phyloP scores from a whole-genome alignment of 768 basidiomycete genomes.

The Peribolospora baueri region DNA sequence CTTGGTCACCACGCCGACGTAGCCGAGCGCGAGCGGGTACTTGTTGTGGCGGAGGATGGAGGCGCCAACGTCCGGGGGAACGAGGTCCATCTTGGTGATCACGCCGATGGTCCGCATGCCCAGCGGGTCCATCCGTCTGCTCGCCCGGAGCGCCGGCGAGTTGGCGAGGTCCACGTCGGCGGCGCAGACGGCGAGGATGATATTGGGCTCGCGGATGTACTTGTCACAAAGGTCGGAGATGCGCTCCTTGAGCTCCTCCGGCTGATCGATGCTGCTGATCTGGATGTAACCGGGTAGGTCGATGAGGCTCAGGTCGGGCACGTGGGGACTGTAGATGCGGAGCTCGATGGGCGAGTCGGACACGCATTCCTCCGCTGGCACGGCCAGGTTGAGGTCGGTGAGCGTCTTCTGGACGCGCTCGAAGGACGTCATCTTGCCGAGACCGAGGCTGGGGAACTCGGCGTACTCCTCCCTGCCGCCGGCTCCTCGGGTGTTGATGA shows the following conservation, averaged over 20 bases:
- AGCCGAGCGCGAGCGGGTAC: slow-evolving; percentile 91
- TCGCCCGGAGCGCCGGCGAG: slow-evolving; percentile 80
- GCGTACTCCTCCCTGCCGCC: slow-evolving; percentile 34
- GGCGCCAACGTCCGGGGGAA: slow-evolving; percentile 60
- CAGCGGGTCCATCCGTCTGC: slow-evolving; percentile 77
- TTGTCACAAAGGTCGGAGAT: slow-evolving; percentile 71
- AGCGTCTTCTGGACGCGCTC: slow-evolving; percentile 73
- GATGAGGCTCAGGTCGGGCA: slow-evolving; percentile 91
- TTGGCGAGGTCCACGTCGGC: slow-evolving; percentile 98
- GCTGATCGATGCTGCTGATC: slow-evolving; percentile 82
- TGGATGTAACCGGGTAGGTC: slow-evolving; percentile 96
- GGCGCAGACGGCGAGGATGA: slow-evolving; percentile 93
- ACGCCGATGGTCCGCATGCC: slow-evolving; percentile 92
- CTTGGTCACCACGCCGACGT: slow-evolving; percentile 88
- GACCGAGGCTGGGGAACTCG: slow-evolving; percentile 71
- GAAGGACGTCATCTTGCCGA: slow-evolving; percentile 78
- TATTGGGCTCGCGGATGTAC: slow-evolving; percentile 98
- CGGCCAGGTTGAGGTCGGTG: slow-evolving; percentile 81
- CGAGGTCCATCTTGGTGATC: slow-evolving; percentile 96
- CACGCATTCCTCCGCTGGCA: slow-evolving; percentile 68
- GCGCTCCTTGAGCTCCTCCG: slow-evolving; percentile 78
- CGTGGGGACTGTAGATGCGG: slow-evolving; percentile 80
- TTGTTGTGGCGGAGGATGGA: slow-evolving; percentile 61
- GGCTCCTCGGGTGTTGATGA: slow-evolving; percentile 50
- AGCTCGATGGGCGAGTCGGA: slow-evolving; percentile 91